Evolutionary conservation across 2,329 filamentous ascomycete genomes (phyloP), one percentile per base, ranked within the genome.

Genomic region (Hypoxylon sp.): DNA sequence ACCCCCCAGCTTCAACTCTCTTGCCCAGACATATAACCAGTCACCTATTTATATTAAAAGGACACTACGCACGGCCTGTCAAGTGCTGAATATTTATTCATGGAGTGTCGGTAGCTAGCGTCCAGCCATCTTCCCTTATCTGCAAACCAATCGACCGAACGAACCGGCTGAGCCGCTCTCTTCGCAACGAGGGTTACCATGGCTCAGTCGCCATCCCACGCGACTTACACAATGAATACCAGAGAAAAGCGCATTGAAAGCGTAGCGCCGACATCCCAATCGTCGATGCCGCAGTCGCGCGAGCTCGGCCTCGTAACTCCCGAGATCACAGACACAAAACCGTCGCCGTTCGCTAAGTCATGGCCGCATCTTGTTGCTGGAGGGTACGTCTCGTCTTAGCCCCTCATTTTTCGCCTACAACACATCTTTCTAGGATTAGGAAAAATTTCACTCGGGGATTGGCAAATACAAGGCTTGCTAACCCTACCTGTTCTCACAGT

Each of bases 301-400:
- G 89, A 91, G 75, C 86, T 85, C 13, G 89, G 89, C 36, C 86
- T 87, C 62, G 79, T 85, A 3, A 75, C 85, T 2, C 85, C 87
- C 1, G 80, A 83, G 57, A 82, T 81, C 59, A 73, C 56, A 69
- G 77, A 30, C 72, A 78, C 59, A 50, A 82, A 83, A 69, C 77
- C 79, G 14, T 79, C 83, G 38, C 85, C 86, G 1, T 87, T 87
- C 74, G 84, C 90, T 17, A 94, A 94, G 80, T 94, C 93, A 79
- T 97, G 93, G 92, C 92, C 94, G 68, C 94, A 97, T 83, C 91
- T 98, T 76, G 87, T 97, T 64, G 94, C 94, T 60, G 94, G 94
- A 85, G 94, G 90, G 93, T 97, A 87, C 75, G 87, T 83, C 65
- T 13, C 21, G 36, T n/a, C 28, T 38, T 49, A 11, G 48, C 36